These are phyloP conservation scores for Rhexocercosporidium sp. DNA, from an alignment of 2,329 filamentous ascomycete genomes.

Conservation along the genomic window DNA sequence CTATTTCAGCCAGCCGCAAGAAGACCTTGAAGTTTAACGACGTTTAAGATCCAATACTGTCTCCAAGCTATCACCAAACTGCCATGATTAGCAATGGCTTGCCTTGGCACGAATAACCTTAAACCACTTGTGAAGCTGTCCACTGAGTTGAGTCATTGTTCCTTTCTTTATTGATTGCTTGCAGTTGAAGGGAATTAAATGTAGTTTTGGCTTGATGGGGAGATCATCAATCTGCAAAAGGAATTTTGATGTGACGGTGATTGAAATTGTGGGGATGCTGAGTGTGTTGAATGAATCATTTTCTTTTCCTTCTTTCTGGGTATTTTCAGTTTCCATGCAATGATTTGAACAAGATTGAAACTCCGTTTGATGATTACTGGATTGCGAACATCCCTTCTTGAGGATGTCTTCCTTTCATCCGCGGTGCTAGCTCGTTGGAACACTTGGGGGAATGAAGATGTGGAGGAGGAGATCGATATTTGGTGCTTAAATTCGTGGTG, in stretches of 20 bases:
- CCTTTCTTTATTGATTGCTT: neutral
- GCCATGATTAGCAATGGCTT: slow-evolving; percentile 1
- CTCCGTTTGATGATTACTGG: no score
- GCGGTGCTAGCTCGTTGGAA: no score
- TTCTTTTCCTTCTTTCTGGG: no score
- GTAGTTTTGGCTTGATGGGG: neutral
- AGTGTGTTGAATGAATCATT: neutral
- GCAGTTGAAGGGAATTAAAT: neutral
- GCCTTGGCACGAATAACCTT: neutral
- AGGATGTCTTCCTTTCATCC: no score
- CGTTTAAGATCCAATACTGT: neutral
- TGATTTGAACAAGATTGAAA: no score
- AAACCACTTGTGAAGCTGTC: neutral
- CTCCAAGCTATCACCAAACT: neutral
- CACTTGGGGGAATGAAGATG: no score
- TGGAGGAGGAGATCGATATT: no score
- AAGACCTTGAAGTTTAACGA: neutral
- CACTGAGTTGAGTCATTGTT: neutral
- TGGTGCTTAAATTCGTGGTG: no score
- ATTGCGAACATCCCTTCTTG: no score
- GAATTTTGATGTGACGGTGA: neutral
- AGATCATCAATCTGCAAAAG: neutral
- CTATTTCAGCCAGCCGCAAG: neutral
- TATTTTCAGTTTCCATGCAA: no score
- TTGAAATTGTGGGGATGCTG: neutral